Conservation (phyloP, 345 rosid species). For the Arabidopsis thaliana region TAIR10.1 NC_003071.7:13697501-13698000, state of each 20-base stretch:
- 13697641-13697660: conserved; percentile 44
- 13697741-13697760: conserved; percentile 89
- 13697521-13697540: neutral
- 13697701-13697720: conserved; percentile 25
- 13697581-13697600: conserved; percentile 16
- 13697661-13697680: conserved; percentile 18
- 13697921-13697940: conserved; percentile 28
- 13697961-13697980: neutral
- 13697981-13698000: conserved; percentile 1
- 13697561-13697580: conserved; percentile 40
- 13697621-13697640: conserved; percentile 33
- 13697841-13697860: neutral
- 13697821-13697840: conserved; percentile 53
- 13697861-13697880: neutral
- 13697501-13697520: neutral
- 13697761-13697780: conserved; percentile 99
- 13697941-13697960: neutral
- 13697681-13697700: conserved; percentile 34
- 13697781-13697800: conserved; percentile 97
- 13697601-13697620: conserved; percentile 17
- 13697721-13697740: conserved; percentile 47
- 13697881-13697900: neutral
- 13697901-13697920: conserved; percentile 1
- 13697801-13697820: conserved; percentile 95
- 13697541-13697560: neutral